Percentiles rank a stretch among this genome's conserved stretches.
These are phyloP conservation scores for Sarocladium oryzae DNA, from an alignment of 2,329 filamentous ascomycete genomes.

Conservation along the genomic window DNA sequence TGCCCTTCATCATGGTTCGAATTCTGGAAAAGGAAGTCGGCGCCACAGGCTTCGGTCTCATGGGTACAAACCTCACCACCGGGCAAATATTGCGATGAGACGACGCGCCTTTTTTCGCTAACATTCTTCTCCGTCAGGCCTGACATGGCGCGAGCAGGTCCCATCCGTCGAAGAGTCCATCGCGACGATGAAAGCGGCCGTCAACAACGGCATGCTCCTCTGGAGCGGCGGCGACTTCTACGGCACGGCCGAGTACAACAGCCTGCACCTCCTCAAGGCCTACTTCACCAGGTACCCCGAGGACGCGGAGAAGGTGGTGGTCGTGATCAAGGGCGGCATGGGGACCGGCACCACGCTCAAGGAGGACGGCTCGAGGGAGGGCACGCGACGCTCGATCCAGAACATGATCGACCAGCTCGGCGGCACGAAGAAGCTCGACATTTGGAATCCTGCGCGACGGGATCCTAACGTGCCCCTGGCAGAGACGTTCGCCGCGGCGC, in stretches of 20 bases:
- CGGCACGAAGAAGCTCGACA: conserved; percentile 54
- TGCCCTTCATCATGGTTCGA: conserved; percentile 25
- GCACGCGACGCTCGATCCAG: conserved; percentile 51
- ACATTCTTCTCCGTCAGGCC: too few relatives aligned
- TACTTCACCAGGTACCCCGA: conserved; percentile 61
- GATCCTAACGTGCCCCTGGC: conserved; percentile 43
- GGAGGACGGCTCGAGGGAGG: conserved; percentile 39
- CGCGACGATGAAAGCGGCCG: conserved; percentile 47
- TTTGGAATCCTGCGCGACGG: conserved; percentile 53
- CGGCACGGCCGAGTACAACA: conserved; percentile 47
- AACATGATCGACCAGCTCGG: conserved; percentile 43
- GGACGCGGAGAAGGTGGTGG: conserved; percentile 53
- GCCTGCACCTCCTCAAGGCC: conserved; percentile 50
- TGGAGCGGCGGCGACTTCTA: conserved; percentile 65
- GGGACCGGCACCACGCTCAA: conserved; percentile 25
- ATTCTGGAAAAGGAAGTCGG: conserved; percentile 40
- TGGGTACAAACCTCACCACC: conserved; percentile 34
- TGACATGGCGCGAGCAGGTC: conserved; percentile 32
- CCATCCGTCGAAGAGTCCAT: conserved; percentile 40
- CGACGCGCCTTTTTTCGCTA: too few relatives aligned
- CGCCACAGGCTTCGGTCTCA: conserved; percentile 46
- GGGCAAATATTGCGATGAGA: too few relatives aligned
- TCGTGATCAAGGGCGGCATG: conserved; percentile 55
- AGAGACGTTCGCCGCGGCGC: conserved; percentile 34
- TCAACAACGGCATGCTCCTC: conserved; percentile 37